Evolutionary conservation across 306 rosid genomes (phyloP).

Genomic region (Lablab purpureus): DNA sequence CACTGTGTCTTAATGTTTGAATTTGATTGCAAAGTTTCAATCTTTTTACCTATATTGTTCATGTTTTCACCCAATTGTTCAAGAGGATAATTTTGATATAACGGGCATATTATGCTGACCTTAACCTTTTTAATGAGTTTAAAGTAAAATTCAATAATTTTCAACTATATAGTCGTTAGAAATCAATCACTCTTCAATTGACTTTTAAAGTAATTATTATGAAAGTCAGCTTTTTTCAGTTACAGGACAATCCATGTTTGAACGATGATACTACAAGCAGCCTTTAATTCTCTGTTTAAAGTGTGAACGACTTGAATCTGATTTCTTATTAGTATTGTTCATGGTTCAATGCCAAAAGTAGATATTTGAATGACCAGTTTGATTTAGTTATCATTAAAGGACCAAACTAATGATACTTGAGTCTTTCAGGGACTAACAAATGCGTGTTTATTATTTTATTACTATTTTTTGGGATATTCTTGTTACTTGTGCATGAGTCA

Average conservation of each 20-base stretch:
- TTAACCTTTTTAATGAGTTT: background rate
- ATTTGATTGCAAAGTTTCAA: background rate
- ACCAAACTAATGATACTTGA: background rate
- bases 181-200: background rate
- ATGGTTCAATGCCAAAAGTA: background rate
- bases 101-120: background rate
- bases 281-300: background rate
- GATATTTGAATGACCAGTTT: constrained; percentile 5
- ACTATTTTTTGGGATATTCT: constrained; percentile 2
- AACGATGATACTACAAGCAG: too few relatives aligned
- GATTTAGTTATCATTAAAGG: constrained; percentile 15
- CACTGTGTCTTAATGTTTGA: background rate
- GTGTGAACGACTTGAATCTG: background rate
- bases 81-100: background rate
- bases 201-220: background rate
- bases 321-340: background rate
- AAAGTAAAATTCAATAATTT: background rate
- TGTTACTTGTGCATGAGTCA: constrained; percentile 34
- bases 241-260: background rate
- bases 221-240: background rate
- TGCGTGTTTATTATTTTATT: background rate
- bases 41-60: background rate
- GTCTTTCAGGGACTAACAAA: background rate
- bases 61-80: background rate
- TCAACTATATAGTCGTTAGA: background rate